Percentiles rank a stretch among this genome's conserved stretches.
Evolutionary conservation across 2,329 filamentous ascomycete species (phyloP).

Genomic region (Tympanopsis confertula): DNA sequence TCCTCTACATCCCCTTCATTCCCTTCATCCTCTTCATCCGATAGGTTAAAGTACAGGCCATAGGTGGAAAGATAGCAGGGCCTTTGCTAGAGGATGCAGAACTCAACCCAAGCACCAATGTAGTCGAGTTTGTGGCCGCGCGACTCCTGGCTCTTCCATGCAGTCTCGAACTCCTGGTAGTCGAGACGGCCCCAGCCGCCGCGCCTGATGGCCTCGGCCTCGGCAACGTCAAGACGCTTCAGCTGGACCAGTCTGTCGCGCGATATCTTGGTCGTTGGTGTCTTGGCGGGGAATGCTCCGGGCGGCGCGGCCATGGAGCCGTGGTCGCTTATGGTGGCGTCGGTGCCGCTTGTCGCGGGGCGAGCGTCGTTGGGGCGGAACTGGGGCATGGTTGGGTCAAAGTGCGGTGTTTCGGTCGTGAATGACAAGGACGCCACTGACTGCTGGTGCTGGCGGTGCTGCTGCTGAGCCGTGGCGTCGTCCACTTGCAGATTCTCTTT

Average conservation of each 20-base stretch:
- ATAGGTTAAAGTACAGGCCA: too few species aligned
- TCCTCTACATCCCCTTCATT: too few species aligned
- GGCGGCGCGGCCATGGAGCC: background rate
- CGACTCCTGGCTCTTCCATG: conserved; percentile 58
- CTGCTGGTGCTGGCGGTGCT: conserved; percentile 7
- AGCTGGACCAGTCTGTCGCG: conserved; percentile 28
- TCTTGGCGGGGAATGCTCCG: conserved; percentile 5
- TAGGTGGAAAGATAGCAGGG: too few species aligned
- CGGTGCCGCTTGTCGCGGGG: conserved; percentile 7
- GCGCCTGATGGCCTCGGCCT: conserved; percentile 55
- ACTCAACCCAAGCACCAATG: conserved; percentile 83
- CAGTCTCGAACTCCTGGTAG: conserved; percentile 68
- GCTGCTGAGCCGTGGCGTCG: background rate
- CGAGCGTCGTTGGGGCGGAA: conserved; percentile 45
- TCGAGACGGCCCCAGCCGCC: conserved; percentile 72
- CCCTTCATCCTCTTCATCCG: too few species aligned
- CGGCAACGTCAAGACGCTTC: conserved; percentile 49
- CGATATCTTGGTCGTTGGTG: conserved; percentile 14
- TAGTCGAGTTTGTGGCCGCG: conserved; percentile 60
- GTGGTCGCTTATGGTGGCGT: conserved; percentile 3
- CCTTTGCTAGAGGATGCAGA: conserved; percentile 43
- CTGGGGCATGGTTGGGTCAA: conserved; percentile 57
- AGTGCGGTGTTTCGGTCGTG: conserved; percentile 12
- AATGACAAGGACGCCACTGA: background rate
- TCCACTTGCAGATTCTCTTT: conserved; percentile 4